These are phyloP conservation scores for Jackrogersella minutella DNA, from an alignment of 495 filamentous ascomycete species.

Conservation along the genomic window DNA sequence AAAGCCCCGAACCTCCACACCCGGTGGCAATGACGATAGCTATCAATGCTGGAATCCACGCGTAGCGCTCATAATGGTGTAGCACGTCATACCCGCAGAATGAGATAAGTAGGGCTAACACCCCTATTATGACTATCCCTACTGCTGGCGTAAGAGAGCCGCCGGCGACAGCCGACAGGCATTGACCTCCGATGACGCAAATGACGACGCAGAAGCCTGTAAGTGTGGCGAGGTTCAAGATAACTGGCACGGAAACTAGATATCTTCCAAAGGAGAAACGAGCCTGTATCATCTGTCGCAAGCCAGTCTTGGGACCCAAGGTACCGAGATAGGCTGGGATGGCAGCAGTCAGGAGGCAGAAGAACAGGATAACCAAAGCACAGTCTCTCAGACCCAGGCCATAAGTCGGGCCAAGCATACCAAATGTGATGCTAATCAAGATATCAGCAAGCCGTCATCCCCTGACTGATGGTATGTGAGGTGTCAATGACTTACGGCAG, in stretches of 20 bases:
- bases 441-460: conserved; percentile 31
- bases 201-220: conserved; percentile 60
- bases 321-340: conserved; percentile 61
- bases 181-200: conserved; percentile 57
- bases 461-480: neutral
- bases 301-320: conserved; percentile 59
- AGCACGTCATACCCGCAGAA: conserved; percentile 67
- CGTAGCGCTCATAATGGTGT: conserved; percentile 67
- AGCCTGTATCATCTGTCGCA: conserved; percentile 65
- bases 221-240: conserved; percentile 59
- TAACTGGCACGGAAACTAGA: conserved; percentile 54
- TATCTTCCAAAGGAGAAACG: conserved; percentile 62
- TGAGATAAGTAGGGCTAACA: conserved; percentile 63
- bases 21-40: conserved; percentile 59
- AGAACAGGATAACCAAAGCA: conserved; percentile 63
- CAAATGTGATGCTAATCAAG: conserved; percentile 59
- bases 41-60: conserved; percentile 65
- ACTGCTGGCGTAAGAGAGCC: conserved; percentile 55
- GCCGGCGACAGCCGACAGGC: conserved; percentile 59
- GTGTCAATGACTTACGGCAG: conserved; percentile 46
- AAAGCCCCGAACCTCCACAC: conserved; percentile 47
- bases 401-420: conserved; percentile 62
- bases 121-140: conserved; percentile 61
- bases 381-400: conserved; percentile 58
- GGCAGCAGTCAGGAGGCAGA: conserved; percentile 57